A percentile compares a stretch with the other conserved stretches of the same genome.
phyloP scores from a whole-genome alignment of 2,329 filamentous ascomycete species.

The Cladosporium sp. region DNA sequence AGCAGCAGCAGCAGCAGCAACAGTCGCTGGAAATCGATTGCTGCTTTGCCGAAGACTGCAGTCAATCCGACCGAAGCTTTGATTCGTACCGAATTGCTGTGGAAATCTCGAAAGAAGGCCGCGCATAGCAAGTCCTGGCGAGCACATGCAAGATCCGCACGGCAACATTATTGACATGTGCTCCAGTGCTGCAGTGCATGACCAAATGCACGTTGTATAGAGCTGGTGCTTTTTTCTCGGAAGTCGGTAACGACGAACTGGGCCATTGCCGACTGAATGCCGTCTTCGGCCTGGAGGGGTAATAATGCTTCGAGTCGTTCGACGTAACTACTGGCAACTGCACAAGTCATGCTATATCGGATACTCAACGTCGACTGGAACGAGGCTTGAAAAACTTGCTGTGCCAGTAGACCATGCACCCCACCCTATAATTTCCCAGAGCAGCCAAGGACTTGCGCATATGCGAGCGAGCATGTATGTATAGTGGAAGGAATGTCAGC shows the following conservation, averaged over 20 bases:
- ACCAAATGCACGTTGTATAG: background rate
- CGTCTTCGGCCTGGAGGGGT: background rate
- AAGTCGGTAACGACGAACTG: background rate
- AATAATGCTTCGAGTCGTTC: too few relatives aligned
- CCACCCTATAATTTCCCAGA: background rate
- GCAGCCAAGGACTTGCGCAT: background rate
- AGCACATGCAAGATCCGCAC: background rate
- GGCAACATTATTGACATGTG: background rate
- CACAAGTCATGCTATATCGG: background rate
- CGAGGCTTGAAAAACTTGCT: background rate
- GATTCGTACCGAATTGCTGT: background rate
- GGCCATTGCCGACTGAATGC: background rate
- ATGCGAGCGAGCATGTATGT: background rate
- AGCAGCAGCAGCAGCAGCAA: background rate
- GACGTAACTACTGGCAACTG: too few relatives aligned
- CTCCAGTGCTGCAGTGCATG: background rate
- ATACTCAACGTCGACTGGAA: background rate
- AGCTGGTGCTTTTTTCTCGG: background rate
- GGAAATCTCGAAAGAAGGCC: background rate
- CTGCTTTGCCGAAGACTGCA: background rate
- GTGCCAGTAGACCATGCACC: background rate
- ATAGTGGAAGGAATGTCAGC: background rate
- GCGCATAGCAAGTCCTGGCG: background rate
- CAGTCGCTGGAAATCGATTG: background rate
- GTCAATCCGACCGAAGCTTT: background rate